phyloP scores from a whole-genome alignment of 2,329 filamentous ascomycete species.

The Elsinoe arachidis region DNA sequence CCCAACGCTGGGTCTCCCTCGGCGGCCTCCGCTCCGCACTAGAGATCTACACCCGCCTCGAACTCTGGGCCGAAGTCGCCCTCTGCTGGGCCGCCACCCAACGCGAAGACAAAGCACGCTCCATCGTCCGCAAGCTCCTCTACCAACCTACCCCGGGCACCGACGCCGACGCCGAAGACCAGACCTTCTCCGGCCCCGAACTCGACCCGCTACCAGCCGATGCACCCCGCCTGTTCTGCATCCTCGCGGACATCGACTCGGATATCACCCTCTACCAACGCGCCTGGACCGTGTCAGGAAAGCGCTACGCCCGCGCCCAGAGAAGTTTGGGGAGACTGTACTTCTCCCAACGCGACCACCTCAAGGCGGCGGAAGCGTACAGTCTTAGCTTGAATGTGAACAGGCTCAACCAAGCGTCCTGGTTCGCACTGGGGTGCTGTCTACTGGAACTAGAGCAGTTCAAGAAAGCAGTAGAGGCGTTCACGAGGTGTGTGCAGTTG shows the following conservation, averaged over 20 bases:
- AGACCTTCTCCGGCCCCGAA: slow-evolving; percentile 58
- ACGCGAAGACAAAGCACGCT: slow-evolving; percentile 74
- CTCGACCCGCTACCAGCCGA: slow-evolving; percentile 65
- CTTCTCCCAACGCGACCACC: slow-evolving; percentile 56
- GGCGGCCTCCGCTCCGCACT: slow-evolving; percentile 83
- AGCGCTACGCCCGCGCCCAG: slow-evolving; percentile 78
- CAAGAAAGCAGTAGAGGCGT: slow-evolving; percentile 72
- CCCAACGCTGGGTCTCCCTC: slow-evolving; percentile 81
- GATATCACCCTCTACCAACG: slow-evolving; percentile 68
- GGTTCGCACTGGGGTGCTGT: slow-evolving; percentile 87
- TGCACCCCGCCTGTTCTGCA: slow-evolving; percentile 82
- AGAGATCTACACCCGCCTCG: slow-evolving; percentile 88
- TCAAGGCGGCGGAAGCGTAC: slow-evolving; percentile 69
- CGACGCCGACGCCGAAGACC: slow-evolving; percentile 29
- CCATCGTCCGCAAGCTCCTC: slow-evolving; percentile 67
- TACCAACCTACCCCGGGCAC: slow-evolving; percentile 55
- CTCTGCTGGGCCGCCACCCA: slow-evolving; percentile 73
- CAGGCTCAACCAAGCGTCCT: slow-evolving; percentile 70
- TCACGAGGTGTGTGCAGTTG: slow-evolving; percentile 70
- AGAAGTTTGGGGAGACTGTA: slow-evolving; percentile 75
- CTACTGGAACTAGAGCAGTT: slow-evolving; percentile 69
- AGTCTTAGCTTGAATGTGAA: slow-evolving; percentile 68
- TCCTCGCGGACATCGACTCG: slow-evolving; percentile 79
- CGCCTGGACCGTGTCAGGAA: slow-evolving; percentile 77
- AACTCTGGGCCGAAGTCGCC: slow-evolving; percentile 91